phyloP scores from a whole-genome alignment of 2,329 filamentous ascomycete species.

The Bertia moriformis region DNA sequence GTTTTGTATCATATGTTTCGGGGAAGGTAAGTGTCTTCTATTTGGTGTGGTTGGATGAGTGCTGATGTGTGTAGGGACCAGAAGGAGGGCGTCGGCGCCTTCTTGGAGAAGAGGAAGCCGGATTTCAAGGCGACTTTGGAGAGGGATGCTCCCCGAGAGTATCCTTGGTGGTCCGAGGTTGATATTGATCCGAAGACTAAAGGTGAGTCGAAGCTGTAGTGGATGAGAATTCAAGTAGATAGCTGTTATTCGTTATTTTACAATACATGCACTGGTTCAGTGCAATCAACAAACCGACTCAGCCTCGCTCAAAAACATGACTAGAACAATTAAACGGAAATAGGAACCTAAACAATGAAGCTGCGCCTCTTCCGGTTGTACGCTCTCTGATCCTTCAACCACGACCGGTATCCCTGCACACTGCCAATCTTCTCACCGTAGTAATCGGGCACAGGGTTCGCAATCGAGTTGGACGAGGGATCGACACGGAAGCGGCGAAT shows the following conservation, averaged over 20 bases:
- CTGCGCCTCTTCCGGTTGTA: constrained; percentile 45
- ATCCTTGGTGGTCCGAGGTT: constrained; percentile 53
- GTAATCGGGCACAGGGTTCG: constrained; percentile 57
- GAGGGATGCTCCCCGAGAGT: constrained; percentile 39
- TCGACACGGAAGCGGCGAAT: constrained; percentile 55
- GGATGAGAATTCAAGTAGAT: background rate
- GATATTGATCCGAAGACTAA: background rate
- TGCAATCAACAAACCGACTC: too few relatives aligned
- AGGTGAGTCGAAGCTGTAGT: background rate
- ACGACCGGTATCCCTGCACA: constrained; percentile 48
- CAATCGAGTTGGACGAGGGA: constrained; percentile 48
- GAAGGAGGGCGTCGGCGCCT: constrained; percentile 53
- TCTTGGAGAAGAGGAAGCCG: constrained; percentile 53
- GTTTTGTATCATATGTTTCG: constrained; percentile 47
- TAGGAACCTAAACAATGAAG: background rate
- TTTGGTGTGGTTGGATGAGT: background rate
- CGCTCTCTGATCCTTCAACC: constrained; percentile 56
- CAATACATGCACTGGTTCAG: too few relatives aligned
- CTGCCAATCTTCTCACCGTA: constrained; percentile 61
- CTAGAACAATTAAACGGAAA: too few relatives aligned
- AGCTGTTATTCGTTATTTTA: too few relatives aligned
- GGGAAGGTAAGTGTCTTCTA: constrained; percentile 14
- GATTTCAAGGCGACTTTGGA: constrained; percentile 46
- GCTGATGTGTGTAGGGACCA: constrained; percentile 28
- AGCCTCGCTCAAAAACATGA: too few relatives aligned